Percentiles rank a stretch among this genome's conserved stretches.
Conservation (phyloP, 257 asterid species). For the Penstemon newberryi region DNA sequence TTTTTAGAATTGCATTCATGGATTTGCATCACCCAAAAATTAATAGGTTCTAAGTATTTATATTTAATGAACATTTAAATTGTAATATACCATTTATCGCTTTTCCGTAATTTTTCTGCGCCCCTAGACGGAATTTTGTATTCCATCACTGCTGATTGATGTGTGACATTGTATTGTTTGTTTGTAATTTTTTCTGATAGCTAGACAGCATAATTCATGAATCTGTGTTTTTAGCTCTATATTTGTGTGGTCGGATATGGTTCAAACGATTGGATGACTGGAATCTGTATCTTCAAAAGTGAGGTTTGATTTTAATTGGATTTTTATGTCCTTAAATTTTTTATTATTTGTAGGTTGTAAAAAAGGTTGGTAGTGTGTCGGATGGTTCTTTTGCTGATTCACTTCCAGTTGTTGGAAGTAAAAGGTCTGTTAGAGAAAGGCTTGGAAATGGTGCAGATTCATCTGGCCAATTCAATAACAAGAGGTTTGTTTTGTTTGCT, state of each 20-base stretch:
- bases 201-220: neutral
- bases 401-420: slow-evolving; percentile 53
- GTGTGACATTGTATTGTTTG: neutral
- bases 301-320: slow-evolving; percentile 2
- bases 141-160: neutral
- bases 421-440: slow-evolving; percentile 80
- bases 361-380: slow-evolving; percentile 48
- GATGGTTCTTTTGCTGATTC: slow-evolving; percentile 37
- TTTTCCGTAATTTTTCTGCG: neutral
- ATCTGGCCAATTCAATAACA: slow-evolving; percentile 38
- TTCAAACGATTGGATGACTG: neutral
- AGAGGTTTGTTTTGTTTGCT: slow-evolving; percentile 52
- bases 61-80: too few species aligned
- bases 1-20: too few species aligned
- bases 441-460: slow-evolving; percentile 67
- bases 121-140: neutral
- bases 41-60: too few species aligned
- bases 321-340: slow-evolving; percentile 4
- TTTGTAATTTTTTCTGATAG: slow-evolving; percentile 5
- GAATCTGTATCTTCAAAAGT: neutral
- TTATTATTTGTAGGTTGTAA: slow-evolving; percentile 63
- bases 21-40: too few species aligned
- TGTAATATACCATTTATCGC: neutral
- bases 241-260: neutral
- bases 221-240: slow-evolving; percentile 3